Evolutionary conservation across 805 yeast species (phyloP).

Genomic region (Barnettozyma salicaria): DNA sequence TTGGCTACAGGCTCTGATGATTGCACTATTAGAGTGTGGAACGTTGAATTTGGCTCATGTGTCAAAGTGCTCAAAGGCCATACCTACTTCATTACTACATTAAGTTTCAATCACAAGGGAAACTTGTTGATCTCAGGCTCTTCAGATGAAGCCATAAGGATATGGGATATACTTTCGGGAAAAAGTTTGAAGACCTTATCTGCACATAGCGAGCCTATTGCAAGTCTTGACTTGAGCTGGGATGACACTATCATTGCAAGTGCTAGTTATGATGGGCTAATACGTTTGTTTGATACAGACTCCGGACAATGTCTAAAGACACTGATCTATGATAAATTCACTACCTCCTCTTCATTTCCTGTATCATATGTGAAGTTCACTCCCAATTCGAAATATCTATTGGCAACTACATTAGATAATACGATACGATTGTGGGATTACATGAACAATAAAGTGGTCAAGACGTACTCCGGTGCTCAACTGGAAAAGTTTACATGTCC

Average conservation of each 20-base stretch:
- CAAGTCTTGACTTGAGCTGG: conserved; percentile 63
- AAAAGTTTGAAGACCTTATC: conserved; percentile 70
- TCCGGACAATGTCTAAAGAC: conserved; percentile 93
- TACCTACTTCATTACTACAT: conserved; percentile 75
- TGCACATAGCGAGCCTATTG: conserved; percentile 90
- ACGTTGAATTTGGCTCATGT: conserved; percentile 44
- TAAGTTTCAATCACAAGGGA: conserved; percentile 67
- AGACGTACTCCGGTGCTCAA: conserved; percentile 46
- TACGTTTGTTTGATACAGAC: conserved; percentile 79
- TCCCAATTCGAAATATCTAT: conserved; percentile 73
- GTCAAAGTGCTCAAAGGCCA: conserved; percentile 53
- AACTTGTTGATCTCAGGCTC: conserved; percentile 76
- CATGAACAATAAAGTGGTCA: conserved; percentile 71
- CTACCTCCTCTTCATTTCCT: conserved; percentile 58
- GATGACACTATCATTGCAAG: conserved; percentile 81
- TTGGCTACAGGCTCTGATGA: conserved; percentile 88
- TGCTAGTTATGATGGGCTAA: conserved; percentile 87
- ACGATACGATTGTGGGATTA: conserved; percentile 79
- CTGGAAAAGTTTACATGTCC: conserved; percentile 47
- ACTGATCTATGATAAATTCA: conserved; percentile 69
- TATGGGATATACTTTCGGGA: conserved; percentile 82
- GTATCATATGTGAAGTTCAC: conserved; percentile 67
- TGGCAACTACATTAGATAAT: conserved; percentile 81
- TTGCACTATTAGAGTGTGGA: conserved; percentile 70
- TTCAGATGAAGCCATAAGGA: conserved; percentile 82